Evolutionary conservation across 2,329 filamentous ascomycete species (phyloP), one percentile per base, ranked within the genome.

Genomic region (Elsinoe necatrix): DNA sequence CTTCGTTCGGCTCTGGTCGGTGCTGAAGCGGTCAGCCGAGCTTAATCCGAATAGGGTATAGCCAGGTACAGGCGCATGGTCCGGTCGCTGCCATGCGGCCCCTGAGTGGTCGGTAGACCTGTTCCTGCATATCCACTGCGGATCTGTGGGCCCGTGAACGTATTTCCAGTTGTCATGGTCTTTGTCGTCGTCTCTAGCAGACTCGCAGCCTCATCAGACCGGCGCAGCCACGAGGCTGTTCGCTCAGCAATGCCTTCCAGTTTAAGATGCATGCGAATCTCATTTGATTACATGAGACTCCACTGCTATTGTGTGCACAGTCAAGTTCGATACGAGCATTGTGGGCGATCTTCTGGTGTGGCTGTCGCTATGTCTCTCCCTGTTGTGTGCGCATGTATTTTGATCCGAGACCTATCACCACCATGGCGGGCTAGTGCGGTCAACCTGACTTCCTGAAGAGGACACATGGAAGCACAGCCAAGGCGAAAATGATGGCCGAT

Each of bases 81-180:
- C 48, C 48, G 29, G 48, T 52, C 48, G 14, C 48, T 52, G 48
- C 48, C 29, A 35, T 31, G 23, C 48, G 48, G 48, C 29, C 48
- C 34, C 29, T 52, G 48, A 52, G 16, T 52, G 48, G 48, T 52
- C 48, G 48, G 48, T 16, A 37, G 29, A 18, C 18, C 25, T 52
- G 48, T 52, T 52, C 48, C 48, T 52, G 48, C 48, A 52, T 52
- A 39, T 52, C 48, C 45, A 50, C 18, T 50, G 45, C 27, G 45
- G 45, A 50, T 31, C 25, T 21, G 29, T 34, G 29, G 45, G 45
- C 45, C 45, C 45, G 45, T 50, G 45, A 50, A 50, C 45, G 45
- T 25, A 50, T 47, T 47, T 47, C 43, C 43, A 47, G 43, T 47
- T 31, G 43, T 47, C 43, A 31, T 47, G 43, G 43, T 47, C 43